A percentile compares a stretch with the other conserved stretches of the same genome.
These are phyloP conservation scores for Ballota nigra DNA, from an alignment of 257 asterid species.

Conservation along the genomic window DNA sequence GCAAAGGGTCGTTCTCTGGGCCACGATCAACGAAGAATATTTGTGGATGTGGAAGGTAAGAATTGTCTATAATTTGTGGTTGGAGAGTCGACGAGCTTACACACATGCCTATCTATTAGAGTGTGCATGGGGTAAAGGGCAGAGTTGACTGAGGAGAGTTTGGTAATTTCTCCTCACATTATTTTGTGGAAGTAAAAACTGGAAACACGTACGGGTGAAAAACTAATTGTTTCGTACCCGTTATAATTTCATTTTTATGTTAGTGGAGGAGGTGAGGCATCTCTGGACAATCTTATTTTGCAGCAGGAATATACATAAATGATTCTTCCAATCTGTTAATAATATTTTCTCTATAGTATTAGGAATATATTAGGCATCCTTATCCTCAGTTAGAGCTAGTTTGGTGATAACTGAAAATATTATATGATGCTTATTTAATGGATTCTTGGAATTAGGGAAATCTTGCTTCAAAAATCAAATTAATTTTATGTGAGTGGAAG, in stretches of 20 bases:
- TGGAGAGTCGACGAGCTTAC: slow-evolving; percentile 27
- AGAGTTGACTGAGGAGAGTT: slow-evolving; percentile 26
- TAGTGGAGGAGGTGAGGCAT: not conserved
- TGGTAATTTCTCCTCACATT: slow-evolving; percentile 15
- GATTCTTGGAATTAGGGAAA: not conserved
- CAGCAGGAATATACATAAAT: not conserved
- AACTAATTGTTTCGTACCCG: slow-evolving; percentile 20
- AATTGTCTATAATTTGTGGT: slow-evolving; percentile 19
- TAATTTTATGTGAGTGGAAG: not conserved
- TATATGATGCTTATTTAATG: too few species aligned
- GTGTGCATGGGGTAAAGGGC: slow-evolving; percentile 28
- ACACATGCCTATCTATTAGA: slow-evolving; percentile 33
- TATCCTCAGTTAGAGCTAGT: not conserved
- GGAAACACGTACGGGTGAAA: slow-evolving; percentile 15
- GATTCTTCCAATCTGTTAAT: slow-evolving; percentile 3
- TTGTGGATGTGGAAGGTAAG: slow-evolving; percentile 23
- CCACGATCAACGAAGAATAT: slow-evolving; percentile 27
- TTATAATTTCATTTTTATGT: not conserved
- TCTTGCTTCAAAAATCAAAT: not conserved
- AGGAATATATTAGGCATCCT: not conserved
- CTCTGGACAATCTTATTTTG: not conserved
- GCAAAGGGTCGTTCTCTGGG: slow-evolving; percentile 20
- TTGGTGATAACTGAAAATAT: not conserved
- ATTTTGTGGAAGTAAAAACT: slow-evolving; percentile 26
- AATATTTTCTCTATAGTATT: not conserved